Evolutionary conservation across 495 filamentous ascomycete genomes (phyloP).

Genomic region (Podospora pseudocomata): DNA sequence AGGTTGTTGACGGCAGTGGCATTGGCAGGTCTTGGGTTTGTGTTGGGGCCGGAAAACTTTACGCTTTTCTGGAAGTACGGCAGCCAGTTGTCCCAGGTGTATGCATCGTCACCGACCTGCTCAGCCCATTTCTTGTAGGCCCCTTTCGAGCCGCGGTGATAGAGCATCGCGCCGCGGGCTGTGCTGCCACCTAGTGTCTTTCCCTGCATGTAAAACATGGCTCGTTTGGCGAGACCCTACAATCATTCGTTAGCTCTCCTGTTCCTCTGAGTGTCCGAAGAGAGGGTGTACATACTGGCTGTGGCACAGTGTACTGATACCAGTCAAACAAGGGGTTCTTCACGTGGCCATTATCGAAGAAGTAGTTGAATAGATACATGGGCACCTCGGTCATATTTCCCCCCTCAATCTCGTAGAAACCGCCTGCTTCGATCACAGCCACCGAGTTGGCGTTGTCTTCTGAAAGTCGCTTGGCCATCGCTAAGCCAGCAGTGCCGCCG

Average conservation of each 20-base stretch:
- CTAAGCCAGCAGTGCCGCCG: constrained; percentile 52
- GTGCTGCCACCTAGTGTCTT: constrained; percentile 47
- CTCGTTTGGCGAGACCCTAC: constrained; percentile 15
- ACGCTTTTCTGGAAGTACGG: constrained; percentile 43
- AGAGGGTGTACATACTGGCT: constrained; percentile 19
- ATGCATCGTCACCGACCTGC: constrained; percentile 42
- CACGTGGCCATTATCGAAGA: constrained; percentile 12
- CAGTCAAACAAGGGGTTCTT: constrained; percentile 45
- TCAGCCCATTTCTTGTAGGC: constrained; percentile 49
- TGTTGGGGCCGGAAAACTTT: constrained; percentile 33
- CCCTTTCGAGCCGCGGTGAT: constrained; percentile 33
- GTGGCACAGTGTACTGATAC: constrained; percentile 43
- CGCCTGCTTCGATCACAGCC: constrained; percentile 56
- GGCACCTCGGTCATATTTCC: constrained; percentile 45
- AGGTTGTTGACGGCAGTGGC: constrained; percentile 27
- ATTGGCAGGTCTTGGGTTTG: constrained; percentile 24
- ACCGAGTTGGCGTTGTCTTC: constrained; percentile 28
- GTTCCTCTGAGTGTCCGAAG: too few relatives aligned
- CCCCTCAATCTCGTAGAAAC: constrained; percentile 50
- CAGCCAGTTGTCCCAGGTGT: constrained; percentile 42
- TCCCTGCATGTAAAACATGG: constrained; percentile 39
- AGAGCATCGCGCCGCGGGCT: constrained; percentile 53
- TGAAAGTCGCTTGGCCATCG: constrained; percentile 49
- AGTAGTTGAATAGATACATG: constrained; percentile 20
- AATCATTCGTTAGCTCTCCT: constrained; percentile 9